A percentile compares a stretch with the other conserved stretches of the same genome.
These are phyloP conservation scores for Apophysomyces sp. DNA, from an alignment of 371 early-diverging fungal genomes.

Conservation along the genomic window DNA sequence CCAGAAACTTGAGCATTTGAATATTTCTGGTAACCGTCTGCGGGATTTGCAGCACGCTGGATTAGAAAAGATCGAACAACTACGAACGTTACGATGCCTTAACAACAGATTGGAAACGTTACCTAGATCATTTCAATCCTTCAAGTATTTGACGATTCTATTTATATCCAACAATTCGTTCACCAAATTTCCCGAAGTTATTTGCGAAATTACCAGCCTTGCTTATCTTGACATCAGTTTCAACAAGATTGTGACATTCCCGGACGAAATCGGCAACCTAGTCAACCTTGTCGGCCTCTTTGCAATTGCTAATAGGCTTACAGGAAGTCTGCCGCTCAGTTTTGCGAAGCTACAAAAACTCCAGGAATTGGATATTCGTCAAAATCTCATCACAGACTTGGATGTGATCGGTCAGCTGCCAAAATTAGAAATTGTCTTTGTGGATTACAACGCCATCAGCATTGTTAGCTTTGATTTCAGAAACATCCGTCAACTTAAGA, in stretches of 20 bases:
- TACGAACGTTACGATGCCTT: slow-evolving; percentile 63
- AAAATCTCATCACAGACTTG: slow-evolving; percentile 68
- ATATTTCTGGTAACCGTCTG: slow-evolving; percentile 78
- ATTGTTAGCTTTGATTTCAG: slow-evolving; percentile 43
- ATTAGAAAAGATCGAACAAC: slow-evolving; percentile 53
- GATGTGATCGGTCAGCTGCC: slow-evolving; percentile 58
- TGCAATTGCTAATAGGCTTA: slow-evolving; percentile 73
- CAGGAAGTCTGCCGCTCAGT: slow-evolving; percentile 63
- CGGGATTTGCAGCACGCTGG: slow-evolving; percentile 55
- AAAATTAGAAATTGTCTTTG: slow-evolving; percentile 57
- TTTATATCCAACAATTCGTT: slow-evolving; percentile 78
- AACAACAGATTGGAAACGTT: slow-evolving; percentile 72
- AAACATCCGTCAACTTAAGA: slow-evolving; percentile 38
- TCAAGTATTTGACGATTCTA: slow-evolving; percentile 60
- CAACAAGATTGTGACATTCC: slow-evolving; percentile 76
- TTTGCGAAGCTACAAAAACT: slow-evolving; percentile 60
- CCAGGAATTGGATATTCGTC: slow-evolving; percentile 73
- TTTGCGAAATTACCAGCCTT: slow-evolving; percentile 60
- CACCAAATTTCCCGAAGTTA: slow-evolving; percentile 57
- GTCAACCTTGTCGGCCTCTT: slow-evolving; percentile 55
- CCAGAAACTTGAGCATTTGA: slow-evolving; percentile 60
- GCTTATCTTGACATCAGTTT: slow-evolving; percentile 80
- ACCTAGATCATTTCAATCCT: slow-evolving; percentile 57
- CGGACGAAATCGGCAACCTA: slow-evolving; percentile 72
- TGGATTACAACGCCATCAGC: slow-evolving; percentile 68